Conservation (phyloP, 2,329 filamentous ascomycete species). For the Chalaropsis ovoidea region DNA sequence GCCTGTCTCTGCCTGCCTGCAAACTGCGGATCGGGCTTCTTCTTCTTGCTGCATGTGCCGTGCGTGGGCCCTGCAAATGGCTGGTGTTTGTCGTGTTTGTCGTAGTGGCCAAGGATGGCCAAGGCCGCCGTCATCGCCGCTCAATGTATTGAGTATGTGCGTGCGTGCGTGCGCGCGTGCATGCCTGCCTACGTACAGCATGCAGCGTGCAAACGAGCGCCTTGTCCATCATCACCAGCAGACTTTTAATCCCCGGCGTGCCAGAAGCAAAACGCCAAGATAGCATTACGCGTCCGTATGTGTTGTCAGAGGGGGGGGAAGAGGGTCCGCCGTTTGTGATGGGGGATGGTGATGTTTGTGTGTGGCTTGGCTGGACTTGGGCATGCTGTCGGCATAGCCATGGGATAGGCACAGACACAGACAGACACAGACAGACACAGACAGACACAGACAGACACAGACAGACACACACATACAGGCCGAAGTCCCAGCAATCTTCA, state of each 20-base stretch:
- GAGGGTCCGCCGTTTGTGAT: background rate
- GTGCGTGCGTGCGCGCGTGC: too few relatives aligned
- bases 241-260: background rate
- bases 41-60: background rate
- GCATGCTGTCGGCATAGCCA: background rate
- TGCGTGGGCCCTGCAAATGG: background rate
- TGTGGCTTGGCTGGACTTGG: background rate
- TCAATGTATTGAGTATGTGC: too few relatives aligned
- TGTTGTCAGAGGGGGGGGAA: background rate
- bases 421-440: too few relatives aligned
- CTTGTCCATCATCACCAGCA: background rate
- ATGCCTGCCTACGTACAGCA: too few relatives aligned
- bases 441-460: too few relatives aligned
- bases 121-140: too few relatives aligned
- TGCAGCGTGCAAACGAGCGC: too few relatives aligned
- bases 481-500: too few relatives aligned
- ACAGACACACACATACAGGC: too few relatives aligned
- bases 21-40: background rate
- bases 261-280: constrained; percentile 5
- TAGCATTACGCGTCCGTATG: constrained; percentile 1
- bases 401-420: too few relatives aligned
- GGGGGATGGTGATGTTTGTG: background rate
- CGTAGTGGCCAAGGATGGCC: too few relatives aligned
- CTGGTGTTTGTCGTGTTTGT: background rate
- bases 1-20: background rate